These are phyloP conservation scores for Angophora floribunda DNA, from an alignment of 345 rosid species.

Conservation along the genomic window DNA sequence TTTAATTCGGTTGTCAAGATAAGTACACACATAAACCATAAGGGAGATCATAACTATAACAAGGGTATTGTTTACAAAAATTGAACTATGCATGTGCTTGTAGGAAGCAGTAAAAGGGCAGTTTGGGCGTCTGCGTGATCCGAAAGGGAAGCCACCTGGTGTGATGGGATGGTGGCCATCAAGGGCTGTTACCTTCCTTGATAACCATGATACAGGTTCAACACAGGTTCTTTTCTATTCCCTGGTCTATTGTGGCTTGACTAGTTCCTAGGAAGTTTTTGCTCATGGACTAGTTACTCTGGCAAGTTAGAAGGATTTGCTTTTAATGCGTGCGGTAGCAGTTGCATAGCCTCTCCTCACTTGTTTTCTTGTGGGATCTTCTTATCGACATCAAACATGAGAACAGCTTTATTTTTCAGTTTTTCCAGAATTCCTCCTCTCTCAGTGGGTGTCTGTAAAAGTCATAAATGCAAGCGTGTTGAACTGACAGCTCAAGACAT, in stretches of 20 bases:
- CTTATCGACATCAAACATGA: not conserved
- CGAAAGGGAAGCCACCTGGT: conserved; percentile 87
- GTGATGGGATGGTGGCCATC: conserved; percentile 98
- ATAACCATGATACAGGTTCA: conserved; percentile 94
- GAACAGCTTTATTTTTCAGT: not conserved
- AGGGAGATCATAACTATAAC: not conserved
- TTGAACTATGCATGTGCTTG: not conserved
- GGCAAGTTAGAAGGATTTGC: not conserved
- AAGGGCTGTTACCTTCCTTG: conserved; percentile 80
- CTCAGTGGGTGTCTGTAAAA: not conserved
- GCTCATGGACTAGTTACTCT: not conserved
- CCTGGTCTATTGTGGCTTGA: not conserved
- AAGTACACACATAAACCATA: not conserved
- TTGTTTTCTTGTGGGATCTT: not conserved
- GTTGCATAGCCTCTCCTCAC: not conserved
- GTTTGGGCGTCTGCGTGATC: conserved; percentile 72
- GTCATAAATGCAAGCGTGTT: not conserved
- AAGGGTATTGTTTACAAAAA: not conserved
- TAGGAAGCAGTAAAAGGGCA: conserved; percentile 91
- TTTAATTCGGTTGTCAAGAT: not conserved
- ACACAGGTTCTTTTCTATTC: conserved; percentile 42
- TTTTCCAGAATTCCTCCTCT: not conserved
- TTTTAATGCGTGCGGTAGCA: not conserved
- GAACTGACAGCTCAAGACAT: not conserved
- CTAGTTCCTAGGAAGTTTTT: not conserved